A percentile compares a stretch with the other conserved stretches of the same genome.
phyloP scores from a whole-genome alignment of 805 yeast species.

The Metschnikowia proteae region DNA sequence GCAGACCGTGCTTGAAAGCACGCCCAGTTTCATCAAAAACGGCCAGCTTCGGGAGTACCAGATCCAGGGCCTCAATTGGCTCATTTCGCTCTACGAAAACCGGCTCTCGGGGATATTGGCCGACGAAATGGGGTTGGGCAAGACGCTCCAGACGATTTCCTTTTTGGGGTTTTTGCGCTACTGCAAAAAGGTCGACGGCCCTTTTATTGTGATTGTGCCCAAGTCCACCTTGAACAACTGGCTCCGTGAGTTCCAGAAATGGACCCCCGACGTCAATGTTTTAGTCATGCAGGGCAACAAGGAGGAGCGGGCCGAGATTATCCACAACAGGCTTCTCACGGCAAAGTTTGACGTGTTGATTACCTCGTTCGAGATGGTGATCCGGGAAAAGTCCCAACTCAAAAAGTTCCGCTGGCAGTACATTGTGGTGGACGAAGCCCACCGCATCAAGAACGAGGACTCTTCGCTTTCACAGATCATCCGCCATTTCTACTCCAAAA shows the following conservation, averaged over 20 bases:
- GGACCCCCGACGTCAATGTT: constrained; percentile 94
- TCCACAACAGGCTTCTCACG: constrained; percentile 55
- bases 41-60: constrained; percentile 89
- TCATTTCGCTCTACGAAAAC: constrained; percentile 82
- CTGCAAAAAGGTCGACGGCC: constrained; percentile 76
- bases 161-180: constrained; percentile 86
- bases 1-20: constrained; percentile 71
- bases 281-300: constrained; percentile 87
- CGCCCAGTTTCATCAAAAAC: constrained; percentile 67
- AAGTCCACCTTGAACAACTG: constrained; percentile 95
- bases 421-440: constrained; percentile 93
- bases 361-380: constrained; percentile 90
- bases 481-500: constrained; percentile 78
- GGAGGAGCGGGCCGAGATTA: constrained; percentile 63
- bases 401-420: constrained; percentile 91
- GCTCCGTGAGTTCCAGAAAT: constrained; percentile 88
- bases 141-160: constrained; percentile 90
- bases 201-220: constrained; percentile 88
- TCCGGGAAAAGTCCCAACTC: constrained; percentile 77
- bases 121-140: constrained; percentile 98
- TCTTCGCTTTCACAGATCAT: constrained; percentile 90
- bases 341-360: constrained; percentile 87
- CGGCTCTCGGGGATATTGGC: constrained; percentile 90
- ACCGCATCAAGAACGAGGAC: constrained; percentile 92
- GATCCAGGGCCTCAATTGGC: constrained; percentile 93